Base-by-base conservation (phyloP, 2,329 filamentous ascomycete species). In the Teratosphaeria zuluensis region DNA sequence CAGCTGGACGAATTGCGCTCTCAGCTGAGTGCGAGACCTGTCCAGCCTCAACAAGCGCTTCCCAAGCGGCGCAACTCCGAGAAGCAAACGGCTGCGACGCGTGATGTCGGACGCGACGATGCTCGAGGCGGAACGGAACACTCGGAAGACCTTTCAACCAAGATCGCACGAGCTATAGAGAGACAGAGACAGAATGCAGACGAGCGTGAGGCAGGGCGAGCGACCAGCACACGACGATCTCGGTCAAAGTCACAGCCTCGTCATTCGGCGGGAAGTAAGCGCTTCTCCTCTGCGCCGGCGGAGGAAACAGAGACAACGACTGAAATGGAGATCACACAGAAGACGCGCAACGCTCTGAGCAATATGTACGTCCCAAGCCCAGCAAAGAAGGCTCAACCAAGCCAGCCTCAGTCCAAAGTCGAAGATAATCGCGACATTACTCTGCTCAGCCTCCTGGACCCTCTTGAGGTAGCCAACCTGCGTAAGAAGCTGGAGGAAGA, bases 401-500 rank as follows among this genome's bases (percentile, higher is more conserved):
- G 9, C 21, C 28, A 35, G 19, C 11, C n/a, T 35, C 14, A 54
- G 7, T 12, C 21, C n/a, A 33, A 55, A 14, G 58, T 64, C 2
- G 68, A 68, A 28, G 65, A 66, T 42, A 63, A 54, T 8, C 60
- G 59, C 33, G 75, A 81, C 57, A 63, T 82, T 53, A 84, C 82
- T 1, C 72, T 81, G 60, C 66, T 85, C 55, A 84, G 80, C 69
- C 77, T 78, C 59, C 76, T 83, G 60, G 77, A 82, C 65, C 75
- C 75, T 56, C 71, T 76, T 57, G 77, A 81, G 56, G 78, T 84
- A 64, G 78, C 78, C 32, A 74, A 77, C 51, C 72, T 85, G 55
- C 78, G 83, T 48, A 81, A 78, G 64, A 76, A 74, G 14, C 64
- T 85, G 6, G 83, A 85, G 66, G 77, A 81, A 60, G 81, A 84